Base-by-base conservation (phyloP, 2,329 filamentous ascomycete species). In the Podosphaera xanthii region DNA sequence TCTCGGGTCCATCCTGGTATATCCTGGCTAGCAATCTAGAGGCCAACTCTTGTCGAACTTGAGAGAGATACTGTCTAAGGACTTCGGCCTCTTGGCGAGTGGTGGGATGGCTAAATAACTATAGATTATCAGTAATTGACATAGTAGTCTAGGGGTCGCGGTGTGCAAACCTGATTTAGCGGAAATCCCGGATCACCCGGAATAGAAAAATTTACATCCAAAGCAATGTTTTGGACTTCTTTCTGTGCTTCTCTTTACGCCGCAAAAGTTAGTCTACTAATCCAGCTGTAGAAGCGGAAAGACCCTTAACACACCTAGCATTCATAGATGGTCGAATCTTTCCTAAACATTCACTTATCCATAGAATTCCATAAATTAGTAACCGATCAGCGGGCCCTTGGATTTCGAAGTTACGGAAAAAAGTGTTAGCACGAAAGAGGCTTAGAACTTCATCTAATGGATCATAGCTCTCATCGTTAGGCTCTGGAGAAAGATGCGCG, bases 341-440 rank as follows among this genome's bases (percentile, higher is more conserved):
- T 67, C 78, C 76, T 70, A 98, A 75, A 67, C 88, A 90, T 72
- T 97, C 90, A 73, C 84, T 91, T 68, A 97, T 79, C 73, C 91
- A 97, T 70, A 94, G 79, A 71, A 96, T 98, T 63, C 91, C 91
- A 74, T 98, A 98, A 69, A 97, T 90, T 65, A 98, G 78, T 68
- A 97, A 82, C 48, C 92, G 81, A 73, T 98, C 92, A 60, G 92
- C 91, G 34, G 88, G 86, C 12, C 92, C 92, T 74, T 95, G 91
- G 75, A 97, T 94, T 77, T 97, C 92, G 68, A 98, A 98, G 78
- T 97, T 98, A 68, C 92, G 86, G 79, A 97, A 98, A 73, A 98
- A 91, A 61, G 91, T 96, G 76, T 98, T 97, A 67, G 92, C 91
- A 64, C 92, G 87, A 79, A 97, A 98, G 57, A 97, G 80, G 10